Evolutionary conservation across 2,329 filamentous ascomycete species (phyloP).

Genomic region (Simplicillium aogashimaense): DNA sequence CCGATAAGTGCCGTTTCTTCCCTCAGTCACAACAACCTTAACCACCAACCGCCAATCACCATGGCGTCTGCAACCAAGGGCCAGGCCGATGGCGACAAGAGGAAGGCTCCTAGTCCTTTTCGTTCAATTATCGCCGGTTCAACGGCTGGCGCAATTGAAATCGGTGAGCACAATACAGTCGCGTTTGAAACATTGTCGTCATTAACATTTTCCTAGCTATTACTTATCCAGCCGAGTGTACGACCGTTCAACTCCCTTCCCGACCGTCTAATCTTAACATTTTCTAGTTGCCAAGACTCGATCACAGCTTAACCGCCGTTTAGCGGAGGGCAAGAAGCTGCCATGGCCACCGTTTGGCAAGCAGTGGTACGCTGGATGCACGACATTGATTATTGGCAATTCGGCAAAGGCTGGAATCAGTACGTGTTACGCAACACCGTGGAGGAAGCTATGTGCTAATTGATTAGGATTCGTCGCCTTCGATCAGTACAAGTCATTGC

Average conservation of each 20-base stretch:
- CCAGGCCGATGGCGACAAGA: slow-evolving; percentile 4
- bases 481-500: slow-evolving; percentile 79
- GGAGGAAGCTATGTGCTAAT: background rate
- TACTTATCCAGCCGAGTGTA: slow-evolving; percentile 91
- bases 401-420: slow-evolving; percentile 92
- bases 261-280: slow-evolving; percentile 6
- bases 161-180: slow-evolving; percentile 44
- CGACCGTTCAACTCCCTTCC: slow-evolving; percentile 16
- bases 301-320: slow-evolving; percentile 79
- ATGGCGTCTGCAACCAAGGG: slow-evolving; percentile 7
- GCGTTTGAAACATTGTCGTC: too few species aligned
- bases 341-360: slow-evolving; percentile 89
- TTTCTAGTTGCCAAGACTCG: slow-evolving; percentile 79
- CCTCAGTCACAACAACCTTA: background rate
- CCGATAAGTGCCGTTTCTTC: too few species aligned
- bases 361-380: slow-evolving; percentile 98
- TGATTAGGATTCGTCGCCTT: slow-evolving; percentile 78
- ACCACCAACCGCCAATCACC: background rate
- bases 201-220: slow-evolving; percentile 43
- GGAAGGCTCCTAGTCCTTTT: slow-evolving; percentile 61
- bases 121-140: slow-evolving; percentile 88
- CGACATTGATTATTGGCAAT: slow-evolving; percentile 92
- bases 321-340: slow-evolving; percentile 75
- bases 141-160: slow-evolving; percentile 90
- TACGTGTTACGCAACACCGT: slow-evolving; percentile 31